Percentiles rank a stretch among this genome's conserved stretches.
Evolutionary conservation across 83 land plant species (phyloP).

Genomic region (Isoetes engelmannii): DNA sequence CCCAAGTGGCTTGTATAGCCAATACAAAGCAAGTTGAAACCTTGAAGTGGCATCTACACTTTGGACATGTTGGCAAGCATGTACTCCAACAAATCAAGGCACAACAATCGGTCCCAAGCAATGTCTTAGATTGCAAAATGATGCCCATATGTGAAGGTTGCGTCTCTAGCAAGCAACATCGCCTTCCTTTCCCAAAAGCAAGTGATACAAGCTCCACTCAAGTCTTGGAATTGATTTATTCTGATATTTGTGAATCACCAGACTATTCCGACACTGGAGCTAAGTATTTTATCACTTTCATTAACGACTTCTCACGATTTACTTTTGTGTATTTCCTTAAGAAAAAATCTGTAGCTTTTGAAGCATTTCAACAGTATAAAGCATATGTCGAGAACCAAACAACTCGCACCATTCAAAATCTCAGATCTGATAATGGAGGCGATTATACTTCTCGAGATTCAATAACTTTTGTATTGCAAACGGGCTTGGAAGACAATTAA

Average conservation of each 20-base stretch:
- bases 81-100: too few species aligned
- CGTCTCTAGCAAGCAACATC: too few species aligned
- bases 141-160: too few species aligned
- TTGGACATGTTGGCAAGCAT: too few species aligned
- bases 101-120: too few species aligned
- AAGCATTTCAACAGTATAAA: conserved; percentile 16
- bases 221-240: too few species aligned
- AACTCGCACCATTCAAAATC: conserved; percentile 5
- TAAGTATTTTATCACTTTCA: conserved; percentile 17
- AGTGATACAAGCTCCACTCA: too few species aligned
- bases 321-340: conserved; percentile 21
- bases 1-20: too few species aligned
- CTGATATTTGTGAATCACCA: conserved; percentile 18
- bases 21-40: too few species aligned
- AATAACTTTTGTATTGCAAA: background rate
- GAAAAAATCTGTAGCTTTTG: conserved; percentile 14
- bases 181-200: too few species aligned
- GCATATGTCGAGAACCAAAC: conserved; percentile 10
- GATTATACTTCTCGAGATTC: conserved; percentile 5
- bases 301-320: conserved; percentile 14
- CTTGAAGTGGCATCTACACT: too few species aligned
- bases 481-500: conserved; percentile 13
- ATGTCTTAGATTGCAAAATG: too few species aligned
- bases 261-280: conserved; percentile 7
- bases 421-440: conserved; percentile 8